Evolutionary conservation across 2,329 filamentous ascomycete species (phyloP), one percentile per base, ranked within the genome.

Genomic region (Exophiala spinifera): DNA sequence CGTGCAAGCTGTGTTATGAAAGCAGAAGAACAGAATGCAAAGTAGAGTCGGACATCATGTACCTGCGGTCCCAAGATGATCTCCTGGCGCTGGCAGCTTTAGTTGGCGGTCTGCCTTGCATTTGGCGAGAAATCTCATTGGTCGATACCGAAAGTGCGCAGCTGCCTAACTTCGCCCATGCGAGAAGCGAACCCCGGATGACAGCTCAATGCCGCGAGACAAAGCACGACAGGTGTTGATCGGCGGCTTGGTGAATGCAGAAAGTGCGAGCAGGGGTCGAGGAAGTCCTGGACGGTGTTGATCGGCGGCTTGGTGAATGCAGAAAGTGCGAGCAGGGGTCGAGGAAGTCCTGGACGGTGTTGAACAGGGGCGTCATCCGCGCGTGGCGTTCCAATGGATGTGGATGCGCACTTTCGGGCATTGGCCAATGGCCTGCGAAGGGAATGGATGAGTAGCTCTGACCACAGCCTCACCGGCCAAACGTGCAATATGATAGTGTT

Each of bases 371-470:
- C 28, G 28, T 31, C 28, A 31, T 31, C 28, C 11, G 28, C 28
- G 28, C 28, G 28, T 31, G 28, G 28, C 8, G 11, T 6, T 31
- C 28, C 28, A 31, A 31, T 31, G 28, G 28, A 31, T 31, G 28
- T 39, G 36, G 36, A 39, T 19, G 25, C 33, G 33, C 15, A 48
- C 46, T 48, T 48, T 48, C 46, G 46, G 36, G 4, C 34, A 20
- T 19, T 13, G 17, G 36, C 36, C 36, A 39, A 39, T 39, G 11
- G 36, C 4, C 14, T 8, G 28, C 28, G 28, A 31, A 7, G 28
- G 11, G 7, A 15, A 39, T n/a, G 7, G 11, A 11, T n/a, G 36
- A 15, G 1, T 10, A 39, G 36, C 36, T 11, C 17, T 5, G 5
- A 1, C 19, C 40, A 43, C 20, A 43, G 40, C 40, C 40, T 25